Conservation (phyloP, 768 basidiomycete genomes). For the Mycena leptocephala region DNA sequence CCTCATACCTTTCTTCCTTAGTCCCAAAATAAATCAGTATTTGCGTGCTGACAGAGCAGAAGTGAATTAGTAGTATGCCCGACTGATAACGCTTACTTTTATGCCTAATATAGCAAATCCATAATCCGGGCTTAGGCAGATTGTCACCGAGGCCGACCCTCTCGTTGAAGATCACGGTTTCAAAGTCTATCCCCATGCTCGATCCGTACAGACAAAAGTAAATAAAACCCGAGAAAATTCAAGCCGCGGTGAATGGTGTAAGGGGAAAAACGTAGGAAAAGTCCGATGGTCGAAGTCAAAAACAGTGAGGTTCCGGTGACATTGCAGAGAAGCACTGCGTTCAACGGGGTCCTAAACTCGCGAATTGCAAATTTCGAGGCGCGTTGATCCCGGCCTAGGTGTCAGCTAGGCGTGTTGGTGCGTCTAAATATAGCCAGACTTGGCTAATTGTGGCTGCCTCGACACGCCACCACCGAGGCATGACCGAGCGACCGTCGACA, state of each 20-base stretch:
- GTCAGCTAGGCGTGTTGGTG: not conserved
- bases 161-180: conserved; percentile 11
- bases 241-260: not conserved
- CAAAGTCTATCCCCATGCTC: conserved; percentile 5
- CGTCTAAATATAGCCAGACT: not conserved
- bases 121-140: not conserved
- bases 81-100: conserved; percentile 1
- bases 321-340: not conserved
- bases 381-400: not conserved
- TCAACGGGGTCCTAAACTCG: not conserved
- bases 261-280: not conserved
- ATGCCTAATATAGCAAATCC: not conserved
- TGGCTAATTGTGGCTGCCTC: not conserved
- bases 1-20: not conserved
- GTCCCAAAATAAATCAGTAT: conserved; percentile 5
- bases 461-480: not conserved
- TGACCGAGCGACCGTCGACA: not conserved
- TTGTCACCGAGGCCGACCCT: conserved; percentile 9
- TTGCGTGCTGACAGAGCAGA: conserved; percentile 5
- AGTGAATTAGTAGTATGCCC: conserved; percentile 11
- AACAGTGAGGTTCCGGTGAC: not conserved
- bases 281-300: not conserved
- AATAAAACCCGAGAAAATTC: not conserved
- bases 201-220: conserved; percentile 4
- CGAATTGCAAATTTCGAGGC: not conserved